These are phyloP conservation scores for Manihot esculenta DNA, from an alignment of 441 rosid species.

Conservation along the genomic window DNA sequence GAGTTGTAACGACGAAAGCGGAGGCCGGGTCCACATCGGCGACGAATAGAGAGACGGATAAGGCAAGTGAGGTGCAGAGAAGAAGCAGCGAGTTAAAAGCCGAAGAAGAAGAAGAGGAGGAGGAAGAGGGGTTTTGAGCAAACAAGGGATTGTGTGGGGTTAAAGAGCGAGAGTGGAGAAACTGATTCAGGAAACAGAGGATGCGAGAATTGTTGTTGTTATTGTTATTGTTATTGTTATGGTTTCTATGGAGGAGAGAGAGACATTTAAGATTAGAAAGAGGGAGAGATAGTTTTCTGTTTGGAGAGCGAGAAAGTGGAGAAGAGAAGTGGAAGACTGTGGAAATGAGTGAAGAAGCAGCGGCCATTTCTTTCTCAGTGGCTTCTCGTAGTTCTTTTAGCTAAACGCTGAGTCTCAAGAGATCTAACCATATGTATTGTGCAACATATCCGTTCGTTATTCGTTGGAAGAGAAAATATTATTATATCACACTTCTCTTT, in stretches of 20 bases:
- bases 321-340: slow-evolving; percentile 39
- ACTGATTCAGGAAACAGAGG: slow-evolving; percentile 23
- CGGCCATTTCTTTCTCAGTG: slow-evolving; percentile 33
- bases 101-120: slow-evolving; percentile 13
- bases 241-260: slow-evolving; percentile 17
- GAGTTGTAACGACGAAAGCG: slow-evolving; percentile 72
- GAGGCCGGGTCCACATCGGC: slow-evolving; percentile 58
- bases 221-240: neutral
- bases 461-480: neutral
- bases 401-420: neutral
- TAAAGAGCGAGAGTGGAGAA: slow-evolving; percentile 12
- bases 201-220: slow-evolving; percentile 9
- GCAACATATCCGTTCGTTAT: neutral
- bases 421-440: neutral
- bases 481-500: too few species aligned
- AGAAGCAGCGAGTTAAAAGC: slow-evolving; percentile 53
- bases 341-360: slow-evolving; percentile 51
- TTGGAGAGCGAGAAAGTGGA: slow-evolving; percentile 40
- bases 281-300: slow-evolving; percentile 26
- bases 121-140: neutral
- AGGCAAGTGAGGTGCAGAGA: slow-evolving; percentile 63
- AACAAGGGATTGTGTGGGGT: slow-evolving; percentile 5
- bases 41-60: slow-evolving; percentile 61
- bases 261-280: slow-evolving; percentile 17
- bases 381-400: neutral